Evolutionary conservation across 2,329 filamentous ascomycete species (phyloP).

Genomic region (Aspergillus persii): DNA sequence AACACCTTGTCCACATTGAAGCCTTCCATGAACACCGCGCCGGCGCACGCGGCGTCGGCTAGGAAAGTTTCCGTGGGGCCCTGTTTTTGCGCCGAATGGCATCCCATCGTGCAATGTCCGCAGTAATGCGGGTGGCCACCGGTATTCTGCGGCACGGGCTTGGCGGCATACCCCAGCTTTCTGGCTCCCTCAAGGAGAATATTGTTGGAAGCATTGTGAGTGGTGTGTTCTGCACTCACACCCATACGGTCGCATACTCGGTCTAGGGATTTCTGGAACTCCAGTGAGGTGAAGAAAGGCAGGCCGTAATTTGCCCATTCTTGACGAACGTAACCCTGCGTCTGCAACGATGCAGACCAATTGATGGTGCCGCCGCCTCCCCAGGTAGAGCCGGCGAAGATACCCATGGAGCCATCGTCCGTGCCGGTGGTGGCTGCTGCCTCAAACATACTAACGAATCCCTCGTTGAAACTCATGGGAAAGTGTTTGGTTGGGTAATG

Average conservation of each 20-base stretch:
- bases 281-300: conserved; percentile 68
- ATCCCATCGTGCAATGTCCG: conserved; percentile 62
- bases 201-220: conserved; percentile 71
- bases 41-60: conserved; percentile 72
- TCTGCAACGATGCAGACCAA: conserved; percentile 69
- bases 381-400: conserved; percentile 71
- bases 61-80: conserved; percentile 75
- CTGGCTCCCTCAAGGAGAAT: conserved; percentile 72
- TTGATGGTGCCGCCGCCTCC: conserved; percentile 88
- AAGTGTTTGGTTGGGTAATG: conserved; percentile 70
- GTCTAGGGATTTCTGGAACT: conserved; percentile 77
- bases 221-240: conserved; percentile 62
- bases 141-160: conserved; percentile 74
- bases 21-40: conserved; percentile 80
- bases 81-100: conserved; percentile 68
- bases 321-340: conserved; percentile 71
- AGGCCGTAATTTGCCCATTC: conserved; percentile 75
- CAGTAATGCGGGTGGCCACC: conserved; percentile 72
- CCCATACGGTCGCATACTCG: conserved; percentile 78
- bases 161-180: conserved; percentile 70
- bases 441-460: conserved; percentile 65
- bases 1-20: conserved; percentile 69
- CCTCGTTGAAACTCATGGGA: conserved; percentile 68
- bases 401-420: conserved; percentile 57
- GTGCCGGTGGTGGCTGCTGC: conserved; percentile 58